These are phyloP conservation scores for Lipomyces chichibuensis DNA, from an alignment of 805 yeast genomes.

Conservation along the genomic window DNA sequence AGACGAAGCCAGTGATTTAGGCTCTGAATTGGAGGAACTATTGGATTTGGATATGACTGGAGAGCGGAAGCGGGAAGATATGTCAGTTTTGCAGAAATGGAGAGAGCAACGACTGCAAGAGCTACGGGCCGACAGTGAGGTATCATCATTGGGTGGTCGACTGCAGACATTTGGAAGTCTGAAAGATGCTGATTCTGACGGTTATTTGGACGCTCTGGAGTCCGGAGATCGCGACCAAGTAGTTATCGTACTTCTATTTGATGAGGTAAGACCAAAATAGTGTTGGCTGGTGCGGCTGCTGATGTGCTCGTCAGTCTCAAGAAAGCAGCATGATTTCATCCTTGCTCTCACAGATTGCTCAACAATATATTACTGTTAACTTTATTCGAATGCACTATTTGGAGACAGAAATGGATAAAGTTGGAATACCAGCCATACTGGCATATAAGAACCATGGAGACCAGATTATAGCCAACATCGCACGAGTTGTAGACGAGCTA, in stretches of 20 bases:
- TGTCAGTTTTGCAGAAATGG: slow-evolving; percentile 14
- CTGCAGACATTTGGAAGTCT: slow-evolving; percentile 7
- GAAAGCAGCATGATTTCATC: slow-evolving; percentile 6
- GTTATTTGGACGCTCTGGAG: slow-evolving; percentile 15
- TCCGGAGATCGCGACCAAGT: not conserved
- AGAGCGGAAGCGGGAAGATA: slow-evolving; percentile 13
- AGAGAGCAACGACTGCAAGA: slow-evolving; percentile 16
- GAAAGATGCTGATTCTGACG: slow-evolving; percentile 1
- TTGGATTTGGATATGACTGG: slow-evolving; percentile 11
- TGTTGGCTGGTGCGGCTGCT: not conserved
- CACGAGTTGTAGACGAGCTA: slow-evolving; percentile 19
- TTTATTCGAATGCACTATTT: slow-evolving; percentile 11
- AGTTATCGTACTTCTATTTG: slow-evolving; percentile 15
- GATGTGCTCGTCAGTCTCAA: not conserved
- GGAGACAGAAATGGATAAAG: slow-evolving; percentile 16
- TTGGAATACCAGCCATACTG: slow-evolving; percentile 13
- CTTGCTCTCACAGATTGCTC: slow-evolving; percentile 5
- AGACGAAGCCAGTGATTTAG: slow-evolving; percentile 5
- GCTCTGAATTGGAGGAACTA: slow-evolving; percentile 15
- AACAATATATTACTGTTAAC: not conserved
- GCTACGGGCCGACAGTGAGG: not conserved
- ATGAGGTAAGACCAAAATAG: slow-evolving; percentile 9
- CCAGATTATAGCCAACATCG: slow-evolving; percentile 11
- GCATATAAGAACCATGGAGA: slow-evolving; percentile 12
- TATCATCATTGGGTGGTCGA: not conserved